Evolutionary conservation across 129 eudicot genomes (phyloP), one percentile per base, ranked within the genome.

Genomic region (Dittrichia graveolens): DNA sequence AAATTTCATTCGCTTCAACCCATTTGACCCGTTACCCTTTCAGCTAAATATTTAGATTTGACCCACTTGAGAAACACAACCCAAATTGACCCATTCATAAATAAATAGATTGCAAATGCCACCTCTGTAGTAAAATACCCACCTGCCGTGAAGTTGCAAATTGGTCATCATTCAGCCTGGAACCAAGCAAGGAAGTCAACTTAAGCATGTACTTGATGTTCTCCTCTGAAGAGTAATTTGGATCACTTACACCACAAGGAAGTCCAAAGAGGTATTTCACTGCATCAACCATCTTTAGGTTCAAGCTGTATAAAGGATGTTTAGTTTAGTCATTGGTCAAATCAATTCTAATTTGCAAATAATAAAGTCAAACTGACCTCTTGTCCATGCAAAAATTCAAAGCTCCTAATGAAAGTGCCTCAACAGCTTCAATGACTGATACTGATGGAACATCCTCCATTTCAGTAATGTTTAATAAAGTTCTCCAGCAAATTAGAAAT

Each of bases 221-320:
- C 61, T 86, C 88, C 61, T 83, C 85, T 16, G 60, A 48, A 59
- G 74, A 67, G 56, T 47, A 76, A 81, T 80, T 79, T 39, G 48
- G 54, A 35, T 70, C 77, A 71, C 54, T 78, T 44, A 31, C 59
- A 31, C 83, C 96, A 79, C 75, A 69, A 46, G 80, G 79, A 44
- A 88, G 68, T 73, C 97, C 97, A 70, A 90, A 94, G 1, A 94
- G 77, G 73, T 76, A 83, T 86, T 88, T 94, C 49, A 90, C 67
- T 12, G 89, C 83, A 86, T 75, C 83, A 75, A 90, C 86, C 65
- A 83, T 85, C 77, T 87, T 92, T 77, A 78, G 43, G 56, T 81
- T 82, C 80, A 88, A 60, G 52, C 97, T 94, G 85, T 19, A 67
- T 70, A 69, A 31, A 14, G 56, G 19, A 42, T 65, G 50, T 50